Conservation (phyloP, 208 protist genomes). For the Phytomonas sp. region DNA sequence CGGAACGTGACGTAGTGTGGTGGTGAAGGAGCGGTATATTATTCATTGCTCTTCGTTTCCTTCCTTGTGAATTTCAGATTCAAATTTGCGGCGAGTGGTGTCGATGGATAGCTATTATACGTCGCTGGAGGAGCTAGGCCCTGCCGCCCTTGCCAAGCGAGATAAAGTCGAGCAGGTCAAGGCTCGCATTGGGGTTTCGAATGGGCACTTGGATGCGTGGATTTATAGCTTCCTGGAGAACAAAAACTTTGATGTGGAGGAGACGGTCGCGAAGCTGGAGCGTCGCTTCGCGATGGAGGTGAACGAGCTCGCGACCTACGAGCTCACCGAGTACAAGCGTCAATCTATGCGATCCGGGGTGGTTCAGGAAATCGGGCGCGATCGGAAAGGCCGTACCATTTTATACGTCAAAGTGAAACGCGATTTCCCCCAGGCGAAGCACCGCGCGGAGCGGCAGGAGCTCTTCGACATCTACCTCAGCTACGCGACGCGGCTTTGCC, state of each 20-base stretch:
- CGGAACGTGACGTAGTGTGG: not conserved
- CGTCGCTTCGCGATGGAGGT: slow-evolving; percentile 53
- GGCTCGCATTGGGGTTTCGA: slow-evolving; percentile 37
- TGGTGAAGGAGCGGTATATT: not conserved
- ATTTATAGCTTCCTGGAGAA: slow-evolving; percentile 76
- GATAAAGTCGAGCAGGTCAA: slow-evolving; percentile 78
- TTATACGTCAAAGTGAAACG: slow-evolving; percentile 45
- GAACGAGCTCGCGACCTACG: slow-evolving; percentile 40
- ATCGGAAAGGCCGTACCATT: slow-evolving; percentile 39
- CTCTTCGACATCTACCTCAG: slow-evolving; percentile 65
- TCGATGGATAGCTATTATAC: slow-evolving; percentile 23
- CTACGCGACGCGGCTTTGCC: slow-evolving; percentile 50
- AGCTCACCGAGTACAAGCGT: slow-evolving; percentile 51
- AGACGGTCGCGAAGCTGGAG: slow-evolving; percentile 61
- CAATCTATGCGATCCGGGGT: slow-evolving; percentile 41
- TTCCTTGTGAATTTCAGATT: not conserved
- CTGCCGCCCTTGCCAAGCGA: slow-evolving; percentile 38
- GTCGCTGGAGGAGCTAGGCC: slow-evolving; percentile 40
- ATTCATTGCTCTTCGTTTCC: not conserved
- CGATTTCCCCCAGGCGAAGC: slow-evolving; percentile 29
- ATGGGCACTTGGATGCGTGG: slow-evolving; percentile 71
- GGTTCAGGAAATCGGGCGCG: slow-evolving; percentile 47
- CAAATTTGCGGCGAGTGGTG: not conserved
- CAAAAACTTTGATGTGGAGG: slow-evolving; percentile 66
- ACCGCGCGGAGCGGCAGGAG: slow-evolving; percentile 30